phyloP scores from a whole-genome alignment of 78 protist species.

The Tieghemostelium lacteum region DNA sequence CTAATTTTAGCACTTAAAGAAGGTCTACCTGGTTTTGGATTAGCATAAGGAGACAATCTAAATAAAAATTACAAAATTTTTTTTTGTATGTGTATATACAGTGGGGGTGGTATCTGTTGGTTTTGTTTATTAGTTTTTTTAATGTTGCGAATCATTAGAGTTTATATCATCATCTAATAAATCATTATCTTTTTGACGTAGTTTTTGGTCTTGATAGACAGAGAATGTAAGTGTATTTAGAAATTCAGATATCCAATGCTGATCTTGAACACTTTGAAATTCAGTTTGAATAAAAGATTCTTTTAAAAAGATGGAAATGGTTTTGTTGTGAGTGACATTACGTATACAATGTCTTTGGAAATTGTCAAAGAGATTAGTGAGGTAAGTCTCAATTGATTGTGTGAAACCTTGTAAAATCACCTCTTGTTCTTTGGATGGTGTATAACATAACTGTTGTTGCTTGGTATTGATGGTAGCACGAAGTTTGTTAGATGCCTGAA shows the following conservation, averaged over 20 bases:
- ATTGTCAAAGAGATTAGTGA: slow-evolving; percentile 28
- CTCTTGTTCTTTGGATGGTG: slow-evolving; percentile 32
- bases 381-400: neutral
- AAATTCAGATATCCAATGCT: slow-evolving; percentile 37
- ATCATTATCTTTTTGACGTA: slow-evolving; percentile 45
- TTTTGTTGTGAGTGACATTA: slow-evolving; percentile 35
- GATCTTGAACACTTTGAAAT: neutral
- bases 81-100: too few relatives aligned
- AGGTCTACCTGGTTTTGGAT: slow-evolving; percentile 37
- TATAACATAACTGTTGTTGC: neutral
- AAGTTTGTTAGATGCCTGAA: neutral
- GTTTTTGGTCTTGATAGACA: slow-evolving; percentile 41
- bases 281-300: slow-evolving; percentile 40
- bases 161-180: neutral
- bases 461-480: neutral
- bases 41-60: too few relatives aligned
- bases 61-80: too few relatives aligned
- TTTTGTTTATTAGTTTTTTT: too few relatives aligned
- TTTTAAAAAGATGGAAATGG: slow-evolving; percentile 44
- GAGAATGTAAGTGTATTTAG: slow-evolving; percentile 33
- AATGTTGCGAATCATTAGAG: too few relatives aligned
- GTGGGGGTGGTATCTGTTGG: too few relatives aligned
- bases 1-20: slow-evolving; percentile 6
- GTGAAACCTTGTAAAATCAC: neutral
- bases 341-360: slow-evolving; percentile 48